A percentile compares a stretch with the other conserved stretches of the same genome.
Conservation (phyloP, 441 rosid species). For the Metrosideros polymorpha region DNA sequence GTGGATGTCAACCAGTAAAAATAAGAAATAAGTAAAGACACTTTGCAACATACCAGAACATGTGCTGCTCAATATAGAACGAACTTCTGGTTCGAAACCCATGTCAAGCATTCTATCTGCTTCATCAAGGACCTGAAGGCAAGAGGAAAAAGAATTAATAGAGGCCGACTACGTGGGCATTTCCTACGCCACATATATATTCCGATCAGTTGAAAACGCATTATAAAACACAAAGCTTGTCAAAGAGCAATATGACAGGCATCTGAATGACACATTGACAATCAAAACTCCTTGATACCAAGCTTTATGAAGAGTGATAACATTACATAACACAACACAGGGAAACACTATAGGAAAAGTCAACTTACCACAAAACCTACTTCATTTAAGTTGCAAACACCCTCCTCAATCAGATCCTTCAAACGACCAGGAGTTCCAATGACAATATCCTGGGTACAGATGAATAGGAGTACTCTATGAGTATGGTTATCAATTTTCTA, state of each 20-base stretch:
- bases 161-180: neutral
- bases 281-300: neutral
- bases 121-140: constrained; percentile 77
- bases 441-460: constrained; percentile 51
- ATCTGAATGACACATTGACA: neutral
- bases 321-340: neutral
- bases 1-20: neutral
- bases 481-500: neutral
- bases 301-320: neutral
- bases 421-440: constrained; percentile 94
- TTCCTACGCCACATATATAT: neutral
- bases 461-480: neutral
- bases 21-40: neutral
- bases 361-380: constrained; percentile 81
- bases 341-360: neutral
- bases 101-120: constrained; percentile 98
- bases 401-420: constrained; percentile 79
- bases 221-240: neutral
- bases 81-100: constrained; percentile 92
- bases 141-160: neutral
- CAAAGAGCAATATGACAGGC: neutral
- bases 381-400: constrained; percentile 55
- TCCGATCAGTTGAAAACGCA: neutral
- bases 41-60: constrained; percentile 42
- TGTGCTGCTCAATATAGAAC: constrained; percentile 68